Evolutionary conservation across 2,329 filamentous ascomycete genomes (phyloP).

Genomic region (Sarocladiaceae sp.): DNA sequence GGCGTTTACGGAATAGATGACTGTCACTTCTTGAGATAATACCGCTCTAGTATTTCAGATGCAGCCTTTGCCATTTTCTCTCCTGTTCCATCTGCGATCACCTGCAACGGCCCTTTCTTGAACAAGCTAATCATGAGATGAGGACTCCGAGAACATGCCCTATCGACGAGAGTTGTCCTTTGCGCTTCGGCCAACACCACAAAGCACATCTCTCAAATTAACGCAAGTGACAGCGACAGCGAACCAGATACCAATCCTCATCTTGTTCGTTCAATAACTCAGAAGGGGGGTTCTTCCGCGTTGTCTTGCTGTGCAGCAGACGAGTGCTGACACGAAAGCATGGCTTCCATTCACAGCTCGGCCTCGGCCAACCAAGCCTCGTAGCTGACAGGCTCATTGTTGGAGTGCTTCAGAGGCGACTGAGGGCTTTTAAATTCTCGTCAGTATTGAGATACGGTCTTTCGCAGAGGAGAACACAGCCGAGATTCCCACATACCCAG

Average conservation of each 20-base stretch:
- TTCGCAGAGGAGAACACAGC: not conserved
- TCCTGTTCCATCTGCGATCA: too few species aligned
- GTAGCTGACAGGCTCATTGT: not conserved
- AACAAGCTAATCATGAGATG: not conserved
- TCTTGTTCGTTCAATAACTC: too few species aligned
- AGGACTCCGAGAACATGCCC: too few species aligned
- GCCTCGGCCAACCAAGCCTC: not conserved
- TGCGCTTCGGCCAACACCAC: too few species aligned
- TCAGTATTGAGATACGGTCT: not conserved
- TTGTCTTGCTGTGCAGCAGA: too few species aligned
- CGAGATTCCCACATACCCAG: not conserved
- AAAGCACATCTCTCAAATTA: too few species aligned
- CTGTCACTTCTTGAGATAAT: not conserved
- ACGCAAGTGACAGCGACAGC: too few species aligned
- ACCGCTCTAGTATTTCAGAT: not conserved
- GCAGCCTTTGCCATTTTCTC: not conserved
- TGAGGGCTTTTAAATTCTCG: not conserved
- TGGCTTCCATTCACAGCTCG: not conserved
- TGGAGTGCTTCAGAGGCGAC: not conserved
- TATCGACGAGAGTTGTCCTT: too few species aligned
- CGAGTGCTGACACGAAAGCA: too few species aligned
- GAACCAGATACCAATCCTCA: too few species aligned
- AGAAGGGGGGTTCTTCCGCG: too few species aligned
- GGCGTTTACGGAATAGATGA: conserved; percentile 3
- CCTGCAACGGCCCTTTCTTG: too few species aligned